Conservation (phyloP, 441 rosid species). For the Eutrema salsugineum region DNA sequence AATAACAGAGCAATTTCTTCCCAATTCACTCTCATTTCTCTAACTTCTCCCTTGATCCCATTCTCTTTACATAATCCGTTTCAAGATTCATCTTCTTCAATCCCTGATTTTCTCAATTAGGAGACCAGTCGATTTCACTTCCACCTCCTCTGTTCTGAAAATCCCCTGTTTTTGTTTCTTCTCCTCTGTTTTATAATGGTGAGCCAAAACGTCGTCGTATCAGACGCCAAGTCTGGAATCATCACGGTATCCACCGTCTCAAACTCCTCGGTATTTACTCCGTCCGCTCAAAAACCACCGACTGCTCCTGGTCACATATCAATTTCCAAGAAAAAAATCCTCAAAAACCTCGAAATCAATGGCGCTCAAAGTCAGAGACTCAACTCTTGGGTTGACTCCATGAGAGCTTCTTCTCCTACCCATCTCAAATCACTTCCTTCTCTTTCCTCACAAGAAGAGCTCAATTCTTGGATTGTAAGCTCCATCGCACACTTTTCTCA, state of each 20-base stretch:
- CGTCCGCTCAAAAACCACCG: slow-evolving; percentile 70
- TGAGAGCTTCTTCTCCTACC: slow-evolving; percentile 75
- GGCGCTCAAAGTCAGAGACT: slow-evolving; percentile 34
- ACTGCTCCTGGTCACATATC: slow-evolving; percentile 45
- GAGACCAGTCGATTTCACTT: background rate
- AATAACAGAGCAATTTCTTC: slow-evolving; percentile 18
- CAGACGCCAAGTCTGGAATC: slow-evolving; percentile 47
- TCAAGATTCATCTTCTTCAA: background rate
- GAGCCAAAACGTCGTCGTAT: slow-evolving; percentile 64
- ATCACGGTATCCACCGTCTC: slow-evolving; percentile 40
- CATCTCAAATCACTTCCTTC: slow-evolving; percentile 38
- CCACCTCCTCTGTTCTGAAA: background rate
- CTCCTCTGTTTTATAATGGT: slow-evolving; percentile 35
- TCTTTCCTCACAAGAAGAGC: slow-evolving; percentile 34
- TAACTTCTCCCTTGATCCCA: background rate
- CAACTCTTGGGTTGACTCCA: slow-evolving; percentile 55
- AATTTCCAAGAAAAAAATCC: slow-evolving; percentile 27
- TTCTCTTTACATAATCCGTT: background rate
- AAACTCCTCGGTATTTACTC: slow-evolving; percentile 41
- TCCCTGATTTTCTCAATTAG: slow-evolving; percentile 16
- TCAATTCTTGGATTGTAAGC: slow-evolving; percentile 65
- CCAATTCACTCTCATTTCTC: background rate
- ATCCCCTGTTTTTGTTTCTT: background rate
- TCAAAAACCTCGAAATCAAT: slow-evolving; percentile 32
- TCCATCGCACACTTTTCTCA: background rate